phyloP scores from a whole-genome alignment of 2,329 filamentous ascomycete genomes.

The Penicillium olsonii region DNA sequence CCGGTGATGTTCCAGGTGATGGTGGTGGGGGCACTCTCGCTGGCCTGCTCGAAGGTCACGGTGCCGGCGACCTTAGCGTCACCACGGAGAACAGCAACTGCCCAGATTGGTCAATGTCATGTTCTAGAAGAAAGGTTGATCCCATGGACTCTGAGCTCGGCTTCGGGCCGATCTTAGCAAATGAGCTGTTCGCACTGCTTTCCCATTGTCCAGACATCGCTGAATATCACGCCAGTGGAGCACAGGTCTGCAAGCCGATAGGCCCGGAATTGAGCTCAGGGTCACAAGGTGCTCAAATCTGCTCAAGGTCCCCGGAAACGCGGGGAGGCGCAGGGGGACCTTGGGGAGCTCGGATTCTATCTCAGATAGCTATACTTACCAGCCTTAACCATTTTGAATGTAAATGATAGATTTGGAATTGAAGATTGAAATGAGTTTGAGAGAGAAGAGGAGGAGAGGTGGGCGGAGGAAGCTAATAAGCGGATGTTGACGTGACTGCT shows the following conservation, averaged over 20 bases:
- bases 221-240: slow-evolving; percentile 4
- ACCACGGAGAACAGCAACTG: slow-evolving; percentile 96
- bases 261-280: slow-evolving; percentile 20
- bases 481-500: slow-evolving; percentile 28
- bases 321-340: slow-evolving; percentile 18
- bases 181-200: slow-evolving; percentile 2
- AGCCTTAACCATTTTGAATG: slow-evolving; percentile 96
- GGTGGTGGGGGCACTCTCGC: slow-evolving; percentile 78
- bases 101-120: slow-evolving; percentile 8
- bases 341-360: slow-evolving; percentile 21
- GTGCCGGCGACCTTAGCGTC: slow-evolving; percentile 94
- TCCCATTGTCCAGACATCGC: neutral
- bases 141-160: neutral
- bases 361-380: slow-evolving; percentile 60
- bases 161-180: slow-evolving; percentile 5
- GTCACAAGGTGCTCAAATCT: slow-evolving; percentile 47
- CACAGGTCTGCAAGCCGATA: slow-evolving; percentile 27
- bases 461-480: slow-evolving; percentile 25
- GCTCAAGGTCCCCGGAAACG: slow-evolving; percentile 41
- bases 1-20: slow-evolving; percentile 91
- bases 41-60: slow-evolving; percentile 90
- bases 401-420: slow-evolving; percentile 36
- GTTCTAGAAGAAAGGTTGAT: slow-evolving; percentile 13
- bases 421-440: slow-evolving; percentile 8
- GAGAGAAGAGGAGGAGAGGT: slow-evolving; percentile 17